phyloP scores from a whole-genome alignment of 225 moss, liverwort and hornwort genomes.

The Pseudoscleropodium purum region DNA sequence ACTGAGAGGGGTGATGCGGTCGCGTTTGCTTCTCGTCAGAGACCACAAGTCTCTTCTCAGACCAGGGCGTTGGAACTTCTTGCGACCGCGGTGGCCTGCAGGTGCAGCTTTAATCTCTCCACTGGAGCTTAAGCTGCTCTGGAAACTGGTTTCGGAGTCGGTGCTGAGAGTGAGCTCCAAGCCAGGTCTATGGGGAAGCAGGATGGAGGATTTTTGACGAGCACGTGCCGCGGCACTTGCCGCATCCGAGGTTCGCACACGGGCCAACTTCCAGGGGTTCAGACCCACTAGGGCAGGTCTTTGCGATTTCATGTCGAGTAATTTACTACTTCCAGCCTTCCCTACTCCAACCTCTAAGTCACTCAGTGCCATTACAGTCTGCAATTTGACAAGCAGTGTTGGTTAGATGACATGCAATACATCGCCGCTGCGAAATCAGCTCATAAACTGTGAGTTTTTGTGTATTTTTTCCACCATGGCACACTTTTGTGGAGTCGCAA shows the following conservation, averaged over 20 bases:
- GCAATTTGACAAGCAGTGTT: background rate
- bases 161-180: slow-evolving; percentile 22
- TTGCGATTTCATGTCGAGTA: slow-evolving; percentile 2
- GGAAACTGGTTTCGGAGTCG: slow-evolving; percentile 59
- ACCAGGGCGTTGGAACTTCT: slow-evolving; percentile 23
- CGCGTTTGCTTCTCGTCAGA: slow-evolving; percentile 28
- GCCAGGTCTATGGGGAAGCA: slow-evolving; percentile 32
- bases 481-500: background rate
- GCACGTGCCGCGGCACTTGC: slow-evolving; percentile 67
- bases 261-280: slow-evolving; percentile 82
- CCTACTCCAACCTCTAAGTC: slow-evolving; percentile 46
- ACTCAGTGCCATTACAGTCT: slow-evolving; percentile 28
- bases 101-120: slow-evolving; percentile 50
- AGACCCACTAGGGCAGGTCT: slow-evolving; percentile 53
- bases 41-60: slow-evolving; percentile 31
- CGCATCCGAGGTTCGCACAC: slow-evolving; percentile 58
- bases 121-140: slow-evolving; percentile 44
- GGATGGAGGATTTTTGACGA: slow-evolving; percentile 62
- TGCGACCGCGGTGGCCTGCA: slow-evolving; percentile 28
- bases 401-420: background rate
- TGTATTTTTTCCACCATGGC: background rate
- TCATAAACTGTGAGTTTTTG: background rate
- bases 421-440: background rate
- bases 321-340: slow-evolving; percentile 33
- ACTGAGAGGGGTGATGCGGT: slow-evolving; percentile 38